phyloP scores from a whole-genome alignment of 2,329 filamentous ascomycete species.

The Sarocladium kiliense region DNA sequence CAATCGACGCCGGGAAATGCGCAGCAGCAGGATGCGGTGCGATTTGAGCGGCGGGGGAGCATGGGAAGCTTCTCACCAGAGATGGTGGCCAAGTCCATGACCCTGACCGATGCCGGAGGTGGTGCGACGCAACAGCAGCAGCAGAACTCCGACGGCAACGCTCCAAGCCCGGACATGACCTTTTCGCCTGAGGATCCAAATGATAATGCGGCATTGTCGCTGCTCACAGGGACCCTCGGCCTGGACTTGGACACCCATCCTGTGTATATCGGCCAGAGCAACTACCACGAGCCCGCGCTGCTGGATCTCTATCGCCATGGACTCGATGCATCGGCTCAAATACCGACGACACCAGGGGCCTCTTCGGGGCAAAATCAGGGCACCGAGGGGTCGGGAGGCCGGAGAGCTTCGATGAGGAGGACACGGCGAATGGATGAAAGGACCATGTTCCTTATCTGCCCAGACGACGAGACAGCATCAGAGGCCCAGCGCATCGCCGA shows the following conservation, averaged over 20 bases:
- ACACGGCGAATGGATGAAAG: slow-evolving; percentile 24
- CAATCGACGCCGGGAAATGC: slow-evolving; percentile 2
- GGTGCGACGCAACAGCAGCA: background rate
- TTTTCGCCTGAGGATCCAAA: slow-evolving; percentile 5
- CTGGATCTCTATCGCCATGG: slow-evolving; percentile 7
- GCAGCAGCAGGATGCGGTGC: slow-evolving; percentile 4
- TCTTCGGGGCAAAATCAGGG: background rate
- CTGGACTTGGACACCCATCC: slow-evolving; percentile 6
- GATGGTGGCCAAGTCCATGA: slow-evolving; percentile 8
- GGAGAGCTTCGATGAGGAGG: slow-evolving; percentile 1
- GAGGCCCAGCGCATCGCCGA: slow-evolving; percentile 33
- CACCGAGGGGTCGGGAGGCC: background rate
- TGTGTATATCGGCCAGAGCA: slow-evolving; percentile 7
- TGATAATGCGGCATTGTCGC: slow-evolving; percentile 2
- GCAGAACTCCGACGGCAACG: slow-evolving; percentile 4
- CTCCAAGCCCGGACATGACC: slow-evolving; percentile 1
- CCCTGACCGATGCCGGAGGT: background rate
- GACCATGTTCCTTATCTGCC: slow-evolving; percentile 30
- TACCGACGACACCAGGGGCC: background rate
- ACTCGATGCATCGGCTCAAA: background rate
- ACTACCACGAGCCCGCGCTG: slow-evolving; percentile 5
- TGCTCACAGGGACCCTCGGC: background rate
- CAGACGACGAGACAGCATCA: slow-evolving; percentile 28
- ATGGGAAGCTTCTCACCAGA: slow-evolving; percentile 5
- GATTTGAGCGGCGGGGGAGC: background rate